Base-by-base conservation (phyloP, 2,329 filamentous ascomycete genomes). In the Fusarium acutatum region DNA sequence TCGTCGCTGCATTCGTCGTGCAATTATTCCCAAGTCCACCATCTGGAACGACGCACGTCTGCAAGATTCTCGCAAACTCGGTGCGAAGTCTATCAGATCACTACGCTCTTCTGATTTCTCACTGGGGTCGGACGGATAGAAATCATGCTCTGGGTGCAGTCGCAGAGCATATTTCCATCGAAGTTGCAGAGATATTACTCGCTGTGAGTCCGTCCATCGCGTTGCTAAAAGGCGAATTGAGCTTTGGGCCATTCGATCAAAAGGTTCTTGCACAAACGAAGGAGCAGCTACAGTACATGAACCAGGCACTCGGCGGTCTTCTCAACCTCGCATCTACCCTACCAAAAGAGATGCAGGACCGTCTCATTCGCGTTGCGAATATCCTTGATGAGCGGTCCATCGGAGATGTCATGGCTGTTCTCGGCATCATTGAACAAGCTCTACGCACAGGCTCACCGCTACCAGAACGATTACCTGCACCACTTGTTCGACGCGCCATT, bases 351-450 rank as follows among this genome's bases (percentile, higher is more conserved):
- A 79, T 86, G 4, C 85, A 85, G 46, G 72, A 77, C 4, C 82
- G 84, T 0, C 79, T 88, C 1, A 78, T 81, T 1, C 78, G 72
- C 2, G 75, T 79, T 1, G 79, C 80, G 1, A 86, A 86, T 3
- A 75, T 87, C 2, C 73, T 84, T 1, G 83, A 86, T 35, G 82
- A 86, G 22, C 77, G 79, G 4, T 79, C 79, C n/a, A 83, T 88
- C 15, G 85, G 84, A 7, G 86, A 87, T 34, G 71, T 86, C 57
- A 88, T 88, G 86, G 84, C 85, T 2, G 85, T 88, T 5, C 73
- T 88, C 2, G 80, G 79, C 3, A 81, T 88, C 7, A 75, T 86
- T 12, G 85, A 87, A 54, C 85, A 87, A 56, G 79, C 85, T 5
- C 74, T 88, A 20, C 82, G 84, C 26, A 87, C 85, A 0, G 86